phyloP scores from a whole-genome alignment of 2,329 filamentous ascomycete genomes.

The Lithohypha guttulata region DNA sequence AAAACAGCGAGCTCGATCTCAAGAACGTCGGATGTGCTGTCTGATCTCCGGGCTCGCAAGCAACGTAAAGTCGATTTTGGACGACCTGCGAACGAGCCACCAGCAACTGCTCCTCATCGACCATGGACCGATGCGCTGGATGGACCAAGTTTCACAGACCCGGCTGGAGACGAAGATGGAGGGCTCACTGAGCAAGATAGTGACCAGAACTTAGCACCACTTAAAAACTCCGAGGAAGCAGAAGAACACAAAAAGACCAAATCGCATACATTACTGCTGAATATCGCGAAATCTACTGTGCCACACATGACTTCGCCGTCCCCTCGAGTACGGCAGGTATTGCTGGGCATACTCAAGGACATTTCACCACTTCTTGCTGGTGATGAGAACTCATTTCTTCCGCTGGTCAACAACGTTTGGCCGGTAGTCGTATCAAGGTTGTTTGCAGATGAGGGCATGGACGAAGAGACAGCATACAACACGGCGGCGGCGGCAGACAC shows the following conservation, averaged over 20 bases:
- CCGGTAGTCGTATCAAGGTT: constrained; percentile 63
- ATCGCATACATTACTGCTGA: constrained; percentile 69
- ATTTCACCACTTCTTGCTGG: constrained; percentile 60
- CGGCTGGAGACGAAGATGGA: neutral
- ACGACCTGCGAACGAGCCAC: constrained; percentile 17
- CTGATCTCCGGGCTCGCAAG: constrained; percentile 27
- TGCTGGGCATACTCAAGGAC: constrained; percentile 65
- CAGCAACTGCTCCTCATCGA: constrained; percentile 18
- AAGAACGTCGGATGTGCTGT: constrained; percentile 26
- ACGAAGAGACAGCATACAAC: constrained; percentile 37
- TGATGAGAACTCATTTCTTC: constrained; percentile 75
- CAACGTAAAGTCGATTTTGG: constrained; percentile 23
- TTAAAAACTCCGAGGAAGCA: constrained; percentile 28
- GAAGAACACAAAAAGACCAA: constrained; percentile 45
- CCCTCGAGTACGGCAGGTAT: constrained; percentile 62
- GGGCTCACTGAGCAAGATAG: constrained; percentile 27
- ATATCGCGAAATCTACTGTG: constrained; percentile 73
- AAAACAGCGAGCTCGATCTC: constrained; percentile 26
- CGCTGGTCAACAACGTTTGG: constrained; percentile 84
- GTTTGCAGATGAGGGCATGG: constrained; percentile 28
- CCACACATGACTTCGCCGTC: constrained; percentile 83
- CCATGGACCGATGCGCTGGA: constrained; percentile 21
- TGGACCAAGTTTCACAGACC: constrained; percentile 20
- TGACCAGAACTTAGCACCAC: constrained; percentile 26
- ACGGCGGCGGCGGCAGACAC: constrained; percentile 59